Base-by-base conservation (phyloP, 768 basidiomycete genomes). In the Russula emetica region DNA sequence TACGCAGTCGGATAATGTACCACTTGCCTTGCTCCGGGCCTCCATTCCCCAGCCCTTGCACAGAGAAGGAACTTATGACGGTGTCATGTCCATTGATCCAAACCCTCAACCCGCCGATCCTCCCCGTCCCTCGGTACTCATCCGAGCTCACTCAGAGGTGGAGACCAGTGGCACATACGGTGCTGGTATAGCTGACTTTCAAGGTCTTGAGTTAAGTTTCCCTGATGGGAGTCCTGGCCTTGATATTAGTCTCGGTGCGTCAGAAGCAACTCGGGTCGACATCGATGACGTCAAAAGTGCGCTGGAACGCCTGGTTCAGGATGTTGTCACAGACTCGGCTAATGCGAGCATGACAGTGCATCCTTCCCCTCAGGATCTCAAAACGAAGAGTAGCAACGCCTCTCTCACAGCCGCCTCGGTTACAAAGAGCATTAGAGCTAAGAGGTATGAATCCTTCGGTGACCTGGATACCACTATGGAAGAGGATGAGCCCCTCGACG, bases 251-350 rank as follows among this genome's bases (percentile, higher is more conserved):
- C 22, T 64, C 16, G n/a, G 22, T 30, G 34, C 26, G 18, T 38
- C 62, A n/a, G 66, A 60, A 13, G 45, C 68, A 50, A 65, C 54
- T 36, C 63, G 69, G 22, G 65, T 71, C 1, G 71, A 74, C 50
- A 61, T 76, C 18, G 73, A 71, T 20, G 78, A 78, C 34, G 74
- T 77, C 66, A 66, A 64, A 62, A 77, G 76, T 61, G 78, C 78
- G 18, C 70, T 80, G 28, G 78, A 80, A 62, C 69, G 74, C 55
- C 71, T 80, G 36, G 74, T 79, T 70, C 72, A 74, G 38, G 69
- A 75, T 52, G 76, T 76, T 49, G 71, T 70, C 16, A 72, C 57
- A 20, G 66, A 51, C 55, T 66, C 61, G 13, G 61, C 63, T 13
- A 47, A 45, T 34, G 20, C 44, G 38, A 64, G 38, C 47, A 55